These are phyloP conservation scores for Penicillium angulare DNA, from an alignment of 495 filamentous ascomycete genomes.

Conservation along the genomic window DNA sequence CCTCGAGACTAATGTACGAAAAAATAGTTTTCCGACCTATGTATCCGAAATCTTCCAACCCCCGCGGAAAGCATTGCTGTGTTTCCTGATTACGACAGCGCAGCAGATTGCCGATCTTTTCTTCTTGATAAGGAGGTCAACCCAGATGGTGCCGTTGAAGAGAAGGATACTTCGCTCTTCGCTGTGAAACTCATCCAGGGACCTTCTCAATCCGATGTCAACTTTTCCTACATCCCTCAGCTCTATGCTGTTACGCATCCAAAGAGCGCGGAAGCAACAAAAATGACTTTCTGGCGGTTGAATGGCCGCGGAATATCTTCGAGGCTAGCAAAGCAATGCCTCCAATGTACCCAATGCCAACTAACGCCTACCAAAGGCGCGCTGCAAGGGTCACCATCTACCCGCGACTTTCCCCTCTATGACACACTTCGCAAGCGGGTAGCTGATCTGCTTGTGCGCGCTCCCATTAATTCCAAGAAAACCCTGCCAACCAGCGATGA, in stretches of 20 bases:
- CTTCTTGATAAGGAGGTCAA: background rate
- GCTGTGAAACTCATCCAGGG: background rate
- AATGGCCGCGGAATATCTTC: constrained; percentile 12
- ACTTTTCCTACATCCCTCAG: background rate
- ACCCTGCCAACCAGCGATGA: constrained; percentile 16
- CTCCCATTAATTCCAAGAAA: background rate
- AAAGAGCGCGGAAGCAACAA: background rate
- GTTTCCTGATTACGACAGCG: constrained; percentile 1
- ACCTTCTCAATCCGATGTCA: background rate
- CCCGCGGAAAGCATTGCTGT: background rate
- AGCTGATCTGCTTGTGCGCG: constrained; percentile 3
- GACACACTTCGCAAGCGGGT: constrained; percentile 3
- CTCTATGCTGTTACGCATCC: background rate
- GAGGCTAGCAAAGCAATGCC: constrained; percentile 4
- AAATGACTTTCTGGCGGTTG: constrained; percentile 10
- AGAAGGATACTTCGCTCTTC: background rate
- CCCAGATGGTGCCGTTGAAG: background rate
- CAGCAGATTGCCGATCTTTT: constrained; percentile 1
- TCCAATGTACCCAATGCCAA: background rate
- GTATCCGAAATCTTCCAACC: background rate
- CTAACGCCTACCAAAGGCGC: background rate
- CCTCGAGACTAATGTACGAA: background rate
- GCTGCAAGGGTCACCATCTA: background rate
- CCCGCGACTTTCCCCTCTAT: background rate
- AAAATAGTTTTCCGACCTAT: background rate